These are phyloP conservation scores for Arctium lappa DNA, from an alignment of 129 eudicot genomes.

Conservation along the genomic window DNA sequence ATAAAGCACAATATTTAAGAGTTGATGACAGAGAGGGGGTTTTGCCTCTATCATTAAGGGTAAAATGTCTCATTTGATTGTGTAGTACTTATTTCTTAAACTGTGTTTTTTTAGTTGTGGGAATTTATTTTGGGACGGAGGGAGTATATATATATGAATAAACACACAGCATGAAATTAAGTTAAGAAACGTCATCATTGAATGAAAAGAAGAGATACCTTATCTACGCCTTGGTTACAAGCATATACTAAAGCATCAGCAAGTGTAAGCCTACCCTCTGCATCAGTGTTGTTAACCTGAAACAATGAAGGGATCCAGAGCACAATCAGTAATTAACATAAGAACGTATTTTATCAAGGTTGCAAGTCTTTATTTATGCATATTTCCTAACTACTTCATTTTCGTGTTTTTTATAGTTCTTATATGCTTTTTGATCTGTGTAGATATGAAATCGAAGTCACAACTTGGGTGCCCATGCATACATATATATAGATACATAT, in stretches of 20 bases:
- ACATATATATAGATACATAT: no score
- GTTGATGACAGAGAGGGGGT: neutral
- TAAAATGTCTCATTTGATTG: neutral
- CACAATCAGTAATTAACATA: neutral
- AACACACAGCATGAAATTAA: neutral
- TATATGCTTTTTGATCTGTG: neutral
- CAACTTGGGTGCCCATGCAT: neutral
- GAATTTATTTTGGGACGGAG: neutral
- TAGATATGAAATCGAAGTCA: neutral
- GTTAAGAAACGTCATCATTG: neutral
- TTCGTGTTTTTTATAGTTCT: neutral
- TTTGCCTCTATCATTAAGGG: neutral
- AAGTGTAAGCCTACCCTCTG: constrained; percentile 98
- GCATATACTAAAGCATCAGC: constrained; percentile 99
- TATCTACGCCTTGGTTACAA: constrained; percentile 96
- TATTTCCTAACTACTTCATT: neutral
- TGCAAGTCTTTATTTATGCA: neutral
- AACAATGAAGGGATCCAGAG: constrained; percentile 6
- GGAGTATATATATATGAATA: neutral
- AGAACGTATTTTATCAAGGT: neutral
- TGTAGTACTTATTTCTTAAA: neutral
- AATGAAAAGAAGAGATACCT: constrained; percentile 47
- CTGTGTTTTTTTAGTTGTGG: neutral
- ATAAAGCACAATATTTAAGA: neutral
- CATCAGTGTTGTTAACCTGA: constrained; percentile 99